Evolutionary conservation across 306 rosid species (phyloP), one percentile per base, ranked within the genome.

Genomic region (Myrica gale): DNA sequence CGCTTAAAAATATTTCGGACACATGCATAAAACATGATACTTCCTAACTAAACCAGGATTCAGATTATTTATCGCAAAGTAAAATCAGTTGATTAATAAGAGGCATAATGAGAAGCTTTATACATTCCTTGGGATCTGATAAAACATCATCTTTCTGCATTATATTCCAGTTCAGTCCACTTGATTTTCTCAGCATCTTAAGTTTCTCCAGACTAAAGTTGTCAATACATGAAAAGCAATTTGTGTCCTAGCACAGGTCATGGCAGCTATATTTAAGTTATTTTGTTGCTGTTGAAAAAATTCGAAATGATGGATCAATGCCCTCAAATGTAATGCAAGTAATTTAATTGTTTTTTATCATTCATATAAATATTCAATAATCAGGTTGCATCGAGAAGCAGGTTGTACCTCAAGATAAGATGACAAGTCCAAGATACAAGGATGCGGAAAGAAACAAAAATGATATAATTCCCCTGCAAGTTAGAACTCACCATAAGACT

Each of bases 381-480:
- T 32, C 15, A 50, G n/a, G 17, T 43, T 61, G 12, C 8, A 39
- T 10, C 32, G 5, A 60, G 54, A 45, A 70, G 75, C 47, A 60
- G 71, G 46, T 57, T 41, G 68, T 87, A 87, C 84, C 90, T 87
- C 84, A 87, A 13, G 90, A 87, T 68, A 87, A 81, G 82, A 87
- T 84, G 79, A 87, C 86, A 1, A 84, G 90, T 20, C 88, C 84
- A 12, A 87, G 86, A 72, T 87, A 87, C 71, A 87, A 75, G 15
- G 90, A 76, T 11, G 54, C 79, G 71, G 69, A 76, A 44, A 84
- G 82, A 76, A 87, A 87, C 58, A 61, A 26, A 45, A 87, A 84
- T 26, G 88, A 87, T 69, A 87, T 82, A 72, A 87, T 69, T 79
- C 90, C 90, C 90, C 88, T 87, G 90, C 80, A 67, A 77, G 67